phyloP scores from a whole-genome alignment of 2,329 filamentous ascomycete genomes.

The Davidsoniella australis region DNA sequence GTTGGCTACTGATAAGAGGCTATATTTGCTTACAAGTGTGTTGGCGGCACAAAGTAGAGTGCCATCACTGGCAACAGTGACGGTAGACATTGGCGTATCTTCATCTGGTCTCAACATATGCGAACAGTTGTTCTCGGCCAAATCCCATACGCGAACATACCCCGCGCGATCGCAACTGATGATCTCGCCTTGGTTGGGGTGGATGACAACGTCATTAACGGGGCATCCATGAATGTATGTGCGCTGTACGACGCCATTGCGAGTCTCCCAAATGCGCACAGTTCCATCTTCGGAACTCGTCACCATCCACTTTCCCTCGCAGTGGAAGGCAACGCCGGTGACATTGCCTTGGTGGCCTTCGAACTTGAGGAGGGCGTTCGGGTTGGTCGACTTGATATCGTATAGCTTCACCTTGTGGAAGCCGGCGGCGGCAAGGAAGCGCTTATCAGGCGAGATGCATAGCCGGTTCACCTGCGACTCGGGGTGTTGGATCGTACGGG shows the following conservation, averaged over 20 bases:
- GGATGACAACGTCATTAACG: conserved; percentile 97
- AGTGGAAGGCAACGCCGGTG: conserved; percentile 93
- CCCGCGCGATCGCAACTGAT: conserved; percentile 90
- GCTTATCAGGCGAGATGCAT: conserved; percentile 96
- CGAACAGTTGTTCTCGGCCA: conserved; percentile 91
- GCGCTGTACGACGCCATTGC: conserved; percentile 69
- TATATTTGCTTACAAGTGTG: conserved; percentile 47
- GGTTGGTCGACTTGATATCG: conserved; percentile 97
- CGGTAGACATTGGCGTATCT: conserved; percentile 81
- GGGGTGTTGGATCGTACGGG: conserved; percentile 90
- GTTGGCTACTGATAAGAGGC: background rate
- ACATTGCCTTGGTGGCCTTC: conserved; percentile 93
- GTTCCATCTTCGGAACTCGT: conserved; percentile 93
- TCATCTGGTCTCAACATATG: conserved; percentile 94
- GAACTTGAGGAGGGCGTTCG: conserved; percentile 80
- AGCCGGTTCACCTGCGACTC: conserved; percentile 97
- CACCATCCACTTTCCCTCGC: conserved; percentile 99
- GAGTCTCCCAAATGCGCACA: conserved; percentile 93
- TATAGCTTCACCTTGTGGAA: conserved; percentile 87
- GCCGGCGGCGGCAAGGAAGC: conserved; percentile 70
- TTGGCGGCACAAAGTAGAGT: conserved; percentile 86
- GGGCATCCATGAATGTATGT: conserved; percentile 82
- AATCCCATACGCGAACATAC: conserved; percentile 87
- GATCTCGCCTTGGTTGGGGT: conserved; percentile 95
- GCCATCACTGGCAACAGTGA: conserved; percentile 90